Evolutionary conservation across 306 rosid genomes (phyloP), one percentile per base, ranked within the genome.

Genomic region (Lupinus albus): DNA sequence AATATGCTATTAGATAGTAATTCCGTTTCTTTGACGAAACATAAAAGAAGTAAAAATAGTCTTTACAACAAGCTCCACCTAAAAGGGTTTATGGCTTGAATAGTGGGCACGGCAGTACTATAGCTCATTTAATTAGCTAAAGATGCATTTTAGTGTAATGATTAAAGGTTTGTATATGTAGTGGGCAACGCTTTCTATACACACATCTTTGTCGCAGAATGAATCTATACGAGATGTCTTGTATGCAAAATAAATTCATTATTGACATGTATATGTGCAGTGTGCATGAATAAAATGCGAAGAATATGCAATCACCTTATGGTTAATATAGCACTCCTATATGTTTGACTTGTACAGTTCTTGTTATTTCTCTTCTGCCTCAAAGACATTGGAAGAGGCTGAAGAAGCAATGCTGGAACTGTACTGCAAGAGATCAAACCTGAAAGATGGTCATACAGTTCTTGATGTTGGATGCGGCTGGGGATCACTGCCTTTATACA

Each of bases 401-500:
- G 98, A 93, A 81, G 88, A 82, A 65, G 89, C 88, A 64, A 88
- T 82, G 97, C 28, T 88, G 78, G 88, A 84, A 57, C 63, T 88
- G 16, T 83, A 82, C 71, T 84, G 99, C 13, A 81, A 90, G 66
- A 88, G 94, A 73, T 71, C 99, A 41, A 75, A 82, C 56, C 59
- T 89, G 18, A 82, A 75, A 83, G 87, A 93, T 69, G 96, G 97
- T 14, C 85, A 86, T 18, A 56, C 81, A n/a, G 84, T 93, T 69
- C 96, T 90, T 20, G 96, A 89, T 57, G 83, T 93, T 18, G 97
- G 99, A 41, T 88, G 99, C 15, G 99, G 99, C 38, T 93, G 98
- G 98, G 98, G 97, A 35, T 89, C 97, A 7, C 80, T 93, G 12
- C 68, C 85, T 42, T 45, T 93, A 60, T 88, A 86, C 84, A 79